These are phyloP conservation scores for Mycocentrospora acerina DNA, from an alignment of 2,329 filamentous ascomycete species.

Conservation along the genomic window DNA sequence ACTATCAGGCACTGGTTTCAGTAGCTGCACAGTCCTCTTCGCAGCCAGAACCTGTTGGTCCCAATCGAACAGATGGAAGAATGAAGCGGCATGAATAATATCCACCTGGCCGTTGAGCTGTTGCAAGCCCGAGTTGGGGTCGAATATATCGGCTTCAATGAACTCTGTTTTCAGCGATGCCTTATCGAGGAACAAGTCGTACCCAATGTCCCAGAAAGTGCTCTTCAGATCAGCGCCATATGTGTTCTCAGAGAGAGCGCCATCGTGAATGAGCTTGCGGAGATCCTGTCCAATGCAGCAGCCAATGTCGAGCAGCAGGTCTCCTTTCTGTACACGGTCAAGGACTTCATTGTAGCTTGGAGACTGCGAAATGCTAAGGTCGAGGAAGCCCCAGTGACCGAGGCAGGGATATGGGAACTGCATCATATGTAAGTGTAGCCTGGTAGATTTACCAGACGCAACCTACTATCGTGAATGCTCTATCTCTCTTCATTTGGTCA, in stretches of 20 bases:
- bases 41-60: slow-evolving; percentile 43
- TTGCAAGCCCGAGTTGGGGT: slow-evolving; percentile 30
- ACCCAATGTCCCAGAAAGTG: slow-evolving; percentile 58
- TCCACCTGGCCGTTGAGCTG: slow-evolving; percentile 44
- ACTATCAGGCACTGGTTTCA: slow-evolving; percentile 36
- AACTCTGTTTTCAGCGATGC: slow-evolving; percentile 51
- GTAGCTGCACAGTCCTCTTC: slow-evolving; percentile 32
- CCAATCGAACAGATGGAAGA: slow-evolving; percentile 49
- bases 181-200: slow-evolving; percentile 40
- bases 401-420: slow-evolving; percentile 42
- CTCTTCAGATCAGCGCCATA: slow-evolving; percentile 45
- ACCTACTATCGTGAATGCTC: slow-evolving; percentile 35
- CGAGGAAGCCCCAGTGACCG: slow-evolving; percentile 40
- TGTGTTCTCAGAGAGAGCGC: slow-evolving; percentile 44
- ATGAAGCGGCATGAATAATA: slow-evolving; percentile 45
- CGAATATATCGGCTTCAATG: slow-evolving; percentile 53
- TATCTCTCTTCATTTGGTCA: slow-evolving; percentile 24
- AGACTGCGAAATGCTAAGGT: slow-evolving; percentile 28
- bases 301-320: slow-evolving; percentile 45
- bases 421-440: slow-evolving; percentile 2
- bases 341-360: slow-evolving; percentile 36
- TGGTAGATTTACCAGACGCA: background rate
- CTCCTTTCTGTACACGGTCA: slow-evolving; percentile 36
- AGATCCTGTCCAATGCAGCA: slow-evolving; percentile 51
- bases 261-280: slow-evolving; percentile 47